Conservation (phyloP, 2,329 filamentous ascomycete species). For the Pseudophaeomoniella oleicola region DNA sequence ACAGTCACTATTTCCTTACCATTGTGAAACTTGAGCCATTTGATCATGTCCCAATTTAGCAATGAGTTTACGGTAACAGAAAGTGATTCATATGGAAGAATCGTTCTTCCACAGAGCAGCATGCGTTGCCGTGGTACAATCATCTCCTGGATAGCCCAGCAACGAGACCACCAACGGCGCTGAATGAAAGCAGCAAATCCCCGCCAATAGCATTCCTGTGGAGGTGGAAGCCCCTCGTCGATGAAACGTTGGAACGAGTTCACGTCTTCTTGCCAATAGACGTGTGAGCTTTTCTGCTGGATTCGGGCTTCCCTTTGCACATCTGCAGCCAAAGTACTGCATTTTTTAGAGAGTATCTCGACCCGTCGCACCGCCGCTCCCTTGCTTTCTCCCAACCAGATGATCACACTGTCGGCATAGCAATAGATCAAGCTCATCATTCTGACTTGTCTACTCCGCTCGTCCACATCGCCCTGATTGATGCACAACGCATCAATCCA, state of each 20-base stretch:
- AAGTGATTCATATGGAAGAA: background rate
- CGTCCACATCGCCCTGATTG: background rate
- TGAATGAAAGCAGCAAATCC: background rate
- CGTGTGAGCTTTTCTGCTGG: background rate
- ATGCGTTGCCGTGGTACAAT: background rate
- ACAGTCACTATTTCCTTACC: background rate
- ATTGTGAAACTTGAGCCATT: background rate
- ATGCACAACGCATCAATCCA: background rate
- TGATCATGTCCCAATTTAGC: background rate
- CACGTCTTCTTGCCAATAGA: background rate
- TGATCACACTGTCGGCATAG: background rate
- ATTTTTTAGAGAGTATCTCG: background rate
- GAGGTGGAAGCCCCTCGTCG: background rate
- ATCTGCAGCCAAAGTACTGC: background rate
- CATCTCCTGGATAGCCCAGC: background rate
- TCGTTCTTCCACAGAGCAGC: background rate
- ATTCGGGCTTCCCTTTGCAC: background rate
- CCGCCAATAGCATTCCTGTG: background rate
- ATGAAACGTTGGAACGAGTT: background rate
- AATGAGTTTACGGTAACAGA: background rate
- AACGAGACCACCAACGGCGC: background rate
- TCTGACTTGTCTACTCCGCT: background rate
- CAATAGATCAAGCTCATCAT: background rate
- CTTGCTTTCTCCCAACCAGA: background rate
- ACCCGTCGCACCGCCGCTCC: background rate